Evolutionary conservation across 345 rosid species (phyloP).

Genomic region (Populus nigra): DNA sequence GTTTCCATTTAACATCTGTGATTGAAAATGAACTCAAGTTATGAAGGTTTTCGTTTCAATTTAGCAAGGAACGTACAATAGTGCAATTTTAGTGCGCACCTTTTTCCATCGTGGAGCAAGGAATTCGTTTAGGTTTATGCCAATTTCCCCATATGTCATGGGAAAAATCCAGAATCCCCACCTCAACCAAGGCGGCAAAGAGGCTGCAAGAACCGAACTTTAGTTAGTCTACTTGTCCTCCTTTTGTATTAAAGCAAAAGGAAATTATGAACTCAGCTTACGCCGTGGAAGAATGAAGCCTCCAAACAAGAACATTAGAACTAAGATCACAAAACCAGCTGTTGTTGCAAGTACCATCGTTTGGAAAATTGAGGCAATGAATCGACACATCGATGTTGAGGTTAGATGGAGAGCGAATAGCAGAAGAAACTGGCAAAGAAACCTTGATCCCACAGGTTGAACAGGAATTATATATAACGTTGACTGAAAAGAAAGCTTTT

Average conservation of each 20-base stretch:
- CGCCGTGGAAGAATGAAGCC: not conserved
- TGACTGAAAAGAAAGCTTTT: not conserved
- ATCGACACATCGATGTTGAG: not conserved
- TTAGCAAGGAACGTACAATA: too few species aligned
- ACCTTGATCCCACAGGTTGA: not conserved
- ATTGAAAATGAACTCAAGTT: too few species aligned
- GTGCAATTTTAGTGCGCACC: too few species aligned
- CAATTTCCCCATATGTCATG: not conserved
- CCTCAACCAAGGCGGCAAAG: not conserved
- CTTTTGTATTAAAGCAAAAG: not conserved
- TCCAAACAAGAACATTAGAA: not conserved
- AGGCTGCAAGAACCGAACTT: not conserved
- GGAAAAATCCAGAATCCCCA: not conserved
- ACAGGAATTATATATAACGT: not conserved
- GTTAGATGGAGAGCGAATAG: not conserved
- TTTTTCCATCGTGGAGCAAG: not conserved
- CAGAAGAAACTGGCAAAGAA: not conserved
- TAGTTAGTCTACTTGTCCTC: not conserved
- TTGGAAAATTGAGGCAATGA: not conserved
- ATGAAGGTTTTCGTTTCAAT: too few species aligned
- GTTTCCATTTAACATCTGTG: too few species aligned
- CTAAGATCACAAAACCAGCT: not conserved
- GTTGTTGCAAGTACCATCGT: not conserved
- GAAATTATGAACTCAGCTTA: not conserved
- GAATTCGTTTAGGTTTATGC: not conserved